Conservation (phyloP, 345 rosid genomes). For the Brassica rapa region DNA sequence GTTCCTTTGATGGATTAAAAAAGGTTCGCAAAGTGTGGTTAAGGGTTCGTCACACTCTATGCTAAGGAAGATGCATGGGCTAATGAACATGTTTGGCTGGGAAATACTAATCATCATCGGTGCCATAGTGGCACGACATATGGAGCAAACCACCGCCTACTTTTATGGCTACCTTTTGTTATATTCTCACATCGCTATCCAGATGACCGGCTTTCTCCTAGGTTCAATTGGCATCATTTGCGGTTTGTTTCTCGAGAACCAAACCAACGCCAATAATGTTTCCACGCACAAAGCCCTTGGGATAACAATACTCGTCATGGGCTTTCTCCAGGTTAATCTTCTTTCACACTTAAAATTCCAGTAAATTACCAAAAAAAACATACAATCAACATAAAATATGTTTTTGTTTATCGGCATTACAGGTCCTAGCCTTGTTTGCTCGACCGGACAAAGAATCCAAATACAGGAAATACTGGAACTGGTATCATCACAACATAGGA, state of each 20-base stretch:
- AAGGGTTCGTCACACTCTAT: constrained; percentile 33
- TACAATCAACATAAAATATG: neutral
- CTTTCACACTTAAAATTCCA: neutral
- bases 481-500: constrained; percentile 73
- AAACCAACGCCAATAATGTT: constrained; percentile 43
- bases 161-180: constrained; percentile 35
- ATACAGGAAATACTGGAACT: constrained; percentile 70
- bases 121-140: constrained; percentile 57
- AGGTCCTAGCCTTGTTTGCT: constrained; percentile 69
- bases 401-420: constrained; percentile 2
- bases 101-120: constrained; percentile 71
- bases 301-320: constrained; percentile 68
- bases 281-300: constrained; percentile 68
- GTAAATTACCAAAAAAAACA: neutral
- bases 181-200: constrained; percentile 57
- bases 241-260: constrained; percentile 62
- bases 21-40: constrained; percentile 37
- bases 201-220: constrained; percentile 49
- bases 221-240: constrained; percentile 59
- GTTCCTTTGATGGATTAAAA: neutral
- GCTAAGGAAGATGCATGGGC: constrained; percentile 75
- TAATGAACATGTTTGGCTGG: constrained; percentile 75
- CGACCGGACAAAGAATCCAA: constrained; percentile 61
- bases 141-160: constrained; percentile 33
- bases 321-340: constrained; percentile 65